These are phyloP conservation scores for Kwoniella sp. DNA, from an alignment of 768 basidiomycete species.

Conservation along the genomic window DNA sequence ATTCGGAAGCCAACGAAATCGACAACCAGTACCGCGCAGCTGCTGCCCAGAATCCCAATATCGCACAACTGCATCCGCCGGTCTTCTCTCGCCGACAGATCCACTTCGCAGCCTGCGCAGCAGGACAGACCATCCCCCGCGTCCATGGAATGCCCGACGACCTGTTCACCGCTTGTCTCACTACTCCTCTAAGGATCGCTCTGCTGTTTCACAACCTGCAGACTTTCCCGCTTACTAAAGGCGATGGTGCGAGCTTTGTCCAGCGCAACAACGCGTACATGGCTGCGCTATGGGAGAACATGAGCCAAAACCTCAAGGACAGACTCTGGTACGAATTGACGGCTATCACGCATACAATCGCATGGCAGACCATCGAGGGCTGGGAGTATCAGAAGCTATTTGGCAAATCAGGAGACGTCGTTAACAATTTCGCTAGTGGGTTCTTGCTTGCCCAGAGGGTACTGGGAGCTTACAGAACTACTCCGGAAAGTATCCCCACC, in stretches of 20 bases:
- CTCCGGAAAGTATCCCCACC: conserved; percentile 42
- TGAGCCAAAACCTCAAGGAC: conserved; percentile 31
- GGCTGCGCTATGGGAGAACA: conserved; percentile 33
- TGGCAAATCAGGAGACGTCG: conserved; percentile 35
- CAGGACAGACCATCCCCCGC: conserved; percentile 35
- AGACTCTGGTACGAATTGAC: conserved; percentile 36
- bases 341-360: conserved; percentile 47
- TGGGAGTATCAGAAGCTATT: conserved; percentile 41
- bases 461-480: conserved; percentile 33
- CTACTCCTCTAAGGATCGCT: conserved; percentile 39
- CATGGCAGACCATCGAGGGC: conserved; percentile 42
- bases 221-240: conserved; percentile 42
- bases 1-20: conserved; percentile 46
- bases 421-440: conserved; percentile 37
- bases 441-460: conserved; percentile 48
- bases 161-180: conserved; percentile 45
- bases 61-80: conserved; percentile 38
- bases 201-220: conserved; percentile 43
- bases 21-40: conserved; percentile 44
- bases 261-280: conserved; percentile 33
- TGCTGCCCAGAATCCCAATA: conserved; percentile 31
- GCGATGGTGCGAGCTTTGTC: conserved; percentile 18
- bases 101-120: conserved; percentile 48
- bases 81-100: conserved; percentile 46
- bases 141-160: conserved; percentile 47